Percentiles rank a stretch among this genome's conserved stretches.
phyloP scores from a whole-genome alignment of 768 basidiomycete species.

The Podaxis pistillaris region DNA sequence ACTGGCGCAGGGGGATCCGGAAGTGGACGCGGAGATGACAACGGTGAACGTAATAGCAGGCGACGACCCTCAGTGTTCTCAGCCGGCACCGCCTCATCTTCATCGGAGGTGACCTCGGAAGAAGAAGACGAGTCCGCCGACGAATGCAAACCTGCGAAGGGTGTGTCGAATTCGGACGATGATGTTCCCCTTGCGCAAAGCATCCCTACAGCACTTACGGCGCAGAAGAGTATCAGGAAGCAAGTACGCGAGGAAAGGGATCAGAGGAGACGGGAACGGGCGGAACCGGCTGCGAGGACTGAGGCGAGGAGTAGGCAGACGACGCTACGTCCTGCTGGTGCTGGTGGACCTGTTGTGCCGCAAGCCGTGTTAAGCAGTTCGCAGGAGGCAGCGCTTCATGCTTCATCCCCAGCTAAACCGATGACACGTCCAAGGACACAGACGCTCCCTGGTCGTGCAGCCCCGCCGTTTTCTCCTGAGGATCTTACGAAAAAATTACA shows the following conservation, averaged over 20 bases:
- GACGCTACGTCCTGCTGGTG: constrained; percentile 36
- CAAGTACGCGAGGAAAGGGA: constrained; percentile 71
- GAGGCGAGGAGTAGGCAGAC: constrained; percentile 27
- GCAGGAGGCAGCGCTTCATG: constrained; percentile 37
- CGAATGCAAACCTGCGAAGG: constrained; percentile 10
- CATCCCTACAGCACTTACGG: constrained; percentile 79
- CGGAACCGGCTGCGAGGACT: constrained; percentile 26
- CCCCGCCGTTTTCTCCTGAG: constrained; percentile 46
- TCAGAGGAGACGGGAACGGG: constrained; percentile 50
- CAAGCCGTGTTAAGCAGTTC: constrained; percentile 28
- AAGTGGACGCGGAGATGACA: constrained; percentile 31
- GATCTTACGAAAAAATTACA: constrained; percentile 60
- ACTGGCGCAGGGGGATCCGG: constrained; percentile 24
- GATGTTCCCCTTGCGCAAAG: constrained; percentile 81
- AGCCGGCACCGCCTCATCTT: constrained; percentile 17
- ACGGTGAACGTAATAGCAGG: constrained; percentile 35
- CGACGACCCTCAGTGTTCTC: constrained; percentile 22
- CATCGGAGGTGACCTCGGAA: constrained; percentile 37
- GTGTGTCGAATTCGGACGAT: constrained; percentile 43
- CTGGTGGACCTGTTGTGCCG: constrained; percentile 12
- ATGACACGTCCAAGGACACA: constrained; percentile 39
- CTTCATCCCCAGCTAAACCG: constrained; percentile 20
- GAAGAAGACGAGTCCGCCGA: constrained; percentile 31
- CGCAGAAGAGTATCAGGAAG: constrained; percentile 76
- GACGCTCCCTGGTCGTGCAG: constrained; percentile 38